A percentile compares a stretch with the other conserved stretches of the same genome.
Conservation (phyloP, 345 rosid species). For the Populus euphratica region DNA sequence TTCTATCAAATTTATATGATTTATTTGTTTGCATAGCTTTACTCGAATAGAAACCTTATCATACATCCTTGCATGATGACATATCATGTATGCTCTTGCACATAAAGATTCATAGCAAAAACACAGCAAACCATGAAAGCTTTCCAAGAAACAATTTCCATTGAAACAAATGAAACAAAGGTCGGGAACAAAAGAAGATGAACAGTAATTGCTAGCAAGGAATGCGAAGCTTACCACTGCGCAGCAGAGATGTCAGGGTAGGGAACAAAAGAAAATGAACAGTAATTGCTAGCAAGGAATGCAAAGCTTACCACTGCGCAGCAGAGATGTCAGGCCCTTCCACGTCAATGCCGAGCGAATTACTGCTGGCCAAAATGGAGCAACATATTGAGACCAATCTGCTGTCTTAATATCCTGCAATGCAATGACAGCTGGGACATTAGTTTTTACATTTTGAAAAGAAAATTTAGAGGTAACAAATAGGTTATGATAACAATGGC, state of each 20-base stretch:
- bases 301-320: slow-evolving; percentile 52
- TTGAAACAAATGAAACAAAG: not conserved
- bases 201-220: not conserved
- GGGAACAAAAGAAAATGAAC: not conserved
- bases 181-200: not conserved
- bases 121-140: not conserved
- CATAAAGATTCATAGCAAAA: not conserved
- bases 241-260: slow-evolving; percentile 47
- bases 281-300: not conserved
- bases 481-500: too few relatives aligned
- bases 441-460: too few relatives aligned
- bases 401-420: slow-evolving; percentile 74
- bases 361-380: slow-evolving; percentile 97
- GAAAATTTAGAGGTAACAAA: too few relatives aligned
- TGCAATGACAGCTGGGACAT: too few relatives aligned
- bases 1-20: too few relatives aligned
- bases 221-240: slow-evolving; percentile 45
- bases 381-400: slow-evolving; percentile 80
- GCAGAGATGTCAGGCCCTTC: slow-evolving; percentile 71
- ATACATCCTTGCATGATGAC: too few relatives aligned
- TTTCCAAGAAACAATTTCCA: too few relatives aligned
- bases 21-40: too few relatives aligned
- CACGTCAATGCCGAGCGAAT: slow-evolving; percentile 70
- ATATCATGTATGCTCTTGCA: too few relatives aligned
- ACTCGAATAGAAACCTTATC: too few relatives aligned